A percentile compares a stretch with the other conserved stretches of the same genome.
phyloP scores from a whole-genome alignment of 805 yeast species.

The Cyberlindnera maclurae region DNA sequence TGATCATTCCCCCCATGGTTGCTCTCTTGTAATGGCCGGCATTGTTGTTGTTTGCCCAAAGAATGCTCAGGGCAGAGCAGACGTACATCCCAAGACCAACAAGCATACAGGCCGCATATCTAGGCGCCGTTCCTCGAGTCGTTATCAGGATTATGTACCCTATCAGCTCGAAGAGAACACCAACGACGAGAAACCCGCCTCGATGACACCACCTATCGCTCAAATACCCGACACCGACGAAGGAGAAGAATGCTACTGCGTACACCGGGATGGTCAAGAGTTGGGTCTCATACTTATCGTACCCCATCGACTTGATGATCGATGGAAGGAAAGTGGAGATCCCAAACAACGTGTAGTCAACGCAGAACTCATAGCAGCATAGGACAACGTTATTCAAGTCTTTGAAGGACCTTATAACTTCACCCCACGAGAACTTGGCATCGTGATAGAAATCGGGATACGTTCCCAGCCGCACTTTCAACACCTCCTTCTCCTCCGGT shows the following conservation, averaged over 20 bases:
- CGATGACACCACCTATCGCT: conserved; percentile 27
- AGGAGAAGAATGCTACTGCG: conserved; percentile 27
- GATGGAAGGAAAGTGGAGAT: conserved; percentile 40
- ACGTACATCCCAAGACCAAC: conserved; percentile 33
- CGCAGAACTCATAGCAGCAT: conserved; percentile 37
- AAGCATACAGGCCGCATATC: conserved; percentile 33
- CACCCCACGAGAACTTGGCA: conserved; percentile 30
- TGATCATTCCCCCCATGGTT: conserved; percentile 31
- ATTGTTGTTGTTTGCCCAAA: conserved; percentile 34
- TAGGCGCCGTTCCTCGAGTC: conserved; percentile 27
- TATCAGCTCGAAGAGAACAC: conserved; percentile 25
- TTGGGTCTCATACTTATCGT: conserved; percentile 33
- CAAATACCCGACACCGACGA: conserved; percentile 26
- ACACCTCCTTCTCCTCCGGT: conserved; percentile 31
- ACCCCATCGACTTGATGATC: conserved; percentile 37
- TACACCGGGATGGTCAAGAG: conserved; percentile 39
- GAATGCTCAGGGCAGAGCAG: conserved; percentile 31
- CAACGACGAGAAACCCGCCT: conserved; percentile 31
- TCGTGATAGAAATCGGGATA: conserved; percentile 31
- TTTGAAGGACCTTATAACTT: conserved; percentile 28
- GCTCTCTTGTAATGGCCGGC: conserved; percentile 35
- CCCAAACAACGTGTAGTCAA: conserved; percentile 36
- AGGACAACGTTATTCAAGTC: conserved; percentile 32
- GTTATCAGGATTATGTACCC: conserved; percentile 30
- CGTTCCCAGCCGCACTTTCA: conserved; percentile 28